phyloP scores from a whole-genome alignment of 2,329 filamentous ascomycete species.

The Fusarium musae region DNA sequence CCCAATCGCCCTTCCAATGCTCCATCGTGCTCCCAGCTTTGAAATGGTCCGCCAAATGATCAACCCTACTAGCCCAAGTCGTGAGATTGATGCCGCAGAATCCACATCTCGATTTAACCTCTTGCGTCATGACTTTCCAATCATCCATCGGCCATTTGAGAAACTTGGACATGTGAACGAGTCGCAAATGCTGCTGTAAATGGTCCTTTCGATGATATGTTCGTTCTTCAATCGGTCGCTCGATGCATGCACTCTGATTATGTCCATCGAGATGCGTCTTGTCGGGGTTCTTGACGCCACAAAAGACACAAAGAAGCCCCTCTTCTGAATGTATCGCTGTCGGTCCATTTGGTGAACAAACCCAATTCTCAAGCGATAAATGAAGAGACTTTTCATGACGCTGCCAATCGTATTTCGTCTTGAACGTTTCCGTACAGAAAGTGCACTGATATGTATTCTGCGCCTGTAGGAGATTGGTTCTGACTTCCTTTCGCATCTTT shows the following conservation, averaged over 20 bases:
- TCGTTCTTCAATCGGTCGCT: slow-evolving; percentile 51
- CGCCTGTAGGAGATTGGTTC: slow-evolving; percentile 17
- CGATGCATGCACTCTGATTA: slow-evolving; percentile 56
- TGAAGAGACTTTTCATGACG: slow-evolving; percentile 63
- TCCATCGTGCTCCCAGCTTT: slow-evolving; percentile 54
- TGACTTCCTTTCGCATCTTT: slow-evolving; percentile 25
- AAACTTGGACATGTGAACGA: slow-evolving; percentile 56
- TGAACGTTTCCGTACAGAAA: slow-evolving; percentile 59
- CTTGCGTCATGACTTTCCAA: slow-evolving; percentile 53
- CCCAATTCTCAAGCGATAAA: slow-evolving; percentile 59
- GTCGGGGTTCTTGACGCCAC: slow-evolving; percentile 49
- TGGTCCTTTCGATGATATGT: slow-evolving; percentile 58
- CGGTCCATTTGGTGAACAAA: slow-evolving; percentile 52
- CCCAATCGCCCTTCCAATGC: slow-evolving; percentile 58
- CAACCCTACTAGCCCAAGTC: slow-evolving; percentile 50
- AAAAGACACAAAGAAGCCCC: slow-evolving; percentile 49
- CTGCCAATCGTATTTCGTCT: slow-evolving; percentile 59
- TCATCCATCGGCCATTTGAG: slow-evolving; percentile 39
- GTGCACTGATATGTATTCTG: slow-evolving; percentile 54
- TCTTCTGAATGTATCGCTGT: slow-evolving; percentile 52
- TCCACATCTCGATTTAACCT: slow-evolving; percentile 54
- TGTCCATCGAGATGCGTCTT: slow-evolving; percentile 51
- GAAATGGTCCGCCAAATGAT: slow-evolving; percentile 57
- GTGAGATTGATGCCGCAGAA: slow-evolving; percentile 53
- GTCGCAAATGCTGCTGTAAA: slow-evolving; percentile 54